These are phyloP conservation scores for Fusarium brevicatenulatum DNA, from an alignment of 2,329 filamentous ascomycete genomes.

Conservation along the genomic window DNA sequence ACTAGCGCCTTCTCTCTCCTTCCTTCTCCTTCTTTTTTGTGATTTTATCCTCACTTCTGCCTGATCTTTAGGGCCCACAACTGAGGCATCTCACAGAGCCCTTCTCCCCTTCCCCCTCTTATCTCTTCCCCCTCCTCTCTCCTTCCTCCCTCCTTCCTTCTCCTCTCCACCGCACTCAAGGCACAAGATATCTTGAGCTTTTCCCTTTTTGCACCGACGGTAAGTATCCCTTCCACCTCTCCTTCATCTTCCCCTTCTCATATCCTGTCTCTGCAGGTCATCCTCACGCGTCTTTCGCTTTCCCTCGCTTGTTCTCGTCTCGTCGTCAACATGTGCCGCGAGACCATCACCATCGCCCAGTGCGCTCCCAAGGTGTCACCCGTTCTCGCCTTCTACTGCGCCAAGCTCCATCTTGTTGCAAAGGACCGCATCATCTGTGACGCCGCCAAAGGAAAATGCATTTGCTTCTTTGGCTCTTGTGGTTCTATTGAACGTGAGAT, in stretches of 20 bases:
- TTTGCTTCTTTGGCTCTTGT: constrained; percentile 43
- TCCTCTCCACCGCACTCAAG: background rate
- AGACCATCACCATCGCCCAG: constrained; percentile 34
- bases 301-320: background rate
- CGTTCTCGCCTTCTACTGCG: constrained; percentile 27
- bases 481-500: constrained; percentile 12
- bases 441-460: constrained; percentile 18
- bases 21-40: background rate
- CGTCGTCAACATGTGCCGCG: constrained; percentile 38
- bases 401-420: constrained; percentile 40
- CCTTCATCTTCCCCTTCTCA: background rate
- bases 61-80: background rate
- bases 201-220: background rate
- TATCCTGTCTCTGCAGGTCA: background rate
- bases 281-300: background rate
- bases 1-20: background rate
- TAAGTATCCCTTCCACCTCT: background rate
- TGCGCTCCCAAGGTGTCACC: constrained; percentile 29
- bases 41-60: background rate
- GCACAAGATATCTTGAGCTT: background rate
- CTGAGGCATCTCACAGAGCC: background rate
- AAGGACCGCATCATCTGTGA: constrained; percentile 19
- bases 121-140: background rate
- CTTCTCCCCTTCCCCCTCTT: too few relatives aligned
- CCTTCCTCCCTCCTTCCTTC: background rate